These are phyloP conservation scores for Medicago lupulina DNA, from an alignment of 306 rosid species.

Conservation along the genomic window DNA sequence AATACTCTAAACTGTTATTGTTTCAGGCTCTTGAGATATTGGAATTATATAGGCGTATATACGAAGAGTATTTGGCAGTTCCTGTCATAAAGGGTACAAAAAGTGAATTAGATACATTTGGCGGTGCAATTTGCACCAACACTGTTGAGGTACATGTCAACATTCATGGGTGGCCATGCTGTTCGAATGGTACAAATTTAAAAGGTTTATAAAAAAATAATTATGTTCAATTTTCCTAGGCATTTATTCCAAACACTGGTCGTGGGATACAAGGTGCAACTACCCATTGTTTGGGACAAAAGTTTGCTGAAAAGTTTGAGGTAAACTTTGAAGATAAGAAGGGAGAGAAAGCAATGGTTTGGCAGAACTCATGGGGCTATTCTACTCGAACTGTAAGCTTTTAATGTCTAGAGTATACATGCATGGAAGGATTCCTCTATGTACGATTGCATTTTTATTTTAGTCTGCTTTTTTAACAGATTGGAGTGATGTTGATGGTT, in stretches of 20 bases:
- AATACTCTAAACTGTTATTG: conserved; percentile 20
- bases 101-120: conserved; percentile 92
- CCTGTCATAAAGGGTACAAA: conserved; percentile 94
- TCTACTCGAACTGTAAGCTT: conserved; percentile 84
- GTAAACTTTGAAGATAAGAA: conserved; percentile 87
- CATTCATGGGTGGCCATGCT: conserved; percentile 21
- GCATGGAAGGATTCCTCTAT: conserved; percentile 3
- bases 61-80: conserved; percentile 87
- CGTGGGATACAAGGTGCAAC: conserved; percentile 93
- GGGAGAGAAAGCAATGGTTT: conserved; percentile 81
- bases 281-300: conserved; percentile 94
- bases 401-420: conserved; percentile 20
- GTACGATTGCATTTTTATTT: conserved; percentile 20
- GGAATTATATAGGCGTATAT: conserved; percentile 83
- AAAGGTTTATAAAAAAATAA: conserved; percentile 24
- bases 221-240: conserved; percentile 53
- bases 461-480: conserved; percentile 46
- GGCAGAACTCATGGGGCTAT: conserved; percentile 99
- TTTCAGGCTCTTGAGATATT: conserved; percentile 84
- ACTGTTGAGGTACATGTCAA: conserved; percentile 76
- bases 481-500: conserved; percentile 95
- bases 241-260: conserved; percentile 86
- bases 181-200: neutral
- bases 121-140: conserved; percentile 95
- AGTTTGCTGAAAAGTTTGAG: conserved; percentile 90